phyloP scores from a whole-genome alignment of 371 early-diverging fungal species.

The Zancudomyces culisetae region DNA sequence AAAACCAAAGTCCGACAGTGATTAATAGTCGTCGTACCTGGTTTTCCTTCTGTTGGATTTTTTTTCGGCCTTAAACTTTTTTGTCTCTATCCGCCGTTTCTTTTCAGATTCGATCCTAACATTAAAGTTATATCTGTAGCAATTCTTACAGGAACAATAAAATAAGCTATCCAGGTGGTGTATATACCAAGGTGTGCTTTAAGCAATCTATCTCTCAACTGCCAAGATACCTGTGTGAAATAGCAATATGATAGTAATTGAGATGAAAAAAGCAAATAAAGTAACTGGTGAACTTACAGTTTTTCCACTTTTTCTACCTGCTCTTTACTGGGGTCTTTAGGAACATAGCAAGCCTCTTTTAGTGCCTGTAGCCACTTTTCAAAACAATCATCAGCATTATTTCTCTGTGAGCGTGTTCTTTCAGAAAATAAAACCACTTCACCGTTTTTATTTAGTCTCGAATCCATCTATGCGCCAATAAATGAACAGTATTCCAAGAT shows the following conservation, averaged over 20 bases:
- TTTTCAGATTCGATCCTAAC: background rate
- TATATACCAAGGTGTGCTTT: too few species aligned
- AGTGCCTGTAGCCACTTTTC: slow-evolving; percentile 45
- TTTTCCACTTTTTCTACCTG: slow-evolving; percentile 35
- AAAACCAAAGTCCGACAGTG: too few species aligned
- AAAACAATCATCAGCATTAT: slow-evolving; percentile 64
- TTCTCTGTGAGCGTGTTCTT: slow-evolving; percentile 53
- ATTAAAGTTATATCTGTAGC: background rate
- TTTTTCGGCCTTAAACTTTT: background rate
- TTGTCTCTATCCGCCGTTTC: background rate
- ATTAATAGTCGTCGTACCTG: too few species aligned
- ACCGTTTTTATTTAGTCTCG: slow-evolving; percentile 12
- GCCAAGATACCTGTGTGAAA: too few species aligned
- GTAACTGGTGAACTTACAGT: slow-evolving; percentile 6
- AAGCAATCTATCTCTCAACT: too few species aligned
- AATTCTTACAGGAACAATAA: background rate
- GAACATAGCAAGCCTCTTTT: slow-evolving; percentile 40
- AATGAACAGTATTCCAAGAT: too few species aligned
- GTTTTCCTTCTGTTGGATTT: background rate
- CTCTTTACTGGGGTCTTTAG: slow-evolving; percentile 46
- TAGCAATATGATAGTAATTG: too few species aligned
- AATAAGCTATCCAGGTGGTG: too few species aligned
- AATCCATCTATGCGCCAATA: background rate
- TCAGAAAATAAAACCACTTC: slow-evolving; percentile 60
- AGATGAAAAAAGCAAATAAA: background rate